A percentile compares a stretch with the other conserved stretches of the same genome.
Conservation (phyloP, 495 filamentous ascomycete species). For the Daldinia decipiens region DNA sequence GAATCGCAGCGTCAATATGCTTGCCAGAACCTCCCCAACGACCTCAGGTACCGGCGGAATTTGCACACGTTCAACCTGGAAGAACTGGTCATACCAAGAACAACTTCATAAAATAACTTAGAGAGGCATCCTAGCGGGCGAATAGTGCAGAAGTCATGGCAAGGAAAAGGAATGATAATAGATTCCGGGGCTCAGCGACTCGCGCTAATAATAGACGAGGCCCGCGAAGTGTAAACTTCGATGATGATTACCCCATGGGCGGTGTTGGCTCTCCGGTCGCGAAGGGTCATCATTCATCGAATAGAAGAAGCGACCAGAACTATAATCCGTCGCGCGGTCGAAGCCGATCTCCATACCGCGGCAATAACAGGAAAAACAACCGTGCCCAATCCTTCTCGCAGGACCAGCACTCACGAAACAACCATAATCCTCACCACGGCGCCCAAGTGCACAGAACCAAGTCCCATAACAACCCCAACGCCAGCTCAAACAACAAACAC, state of each 20-base stretch:
- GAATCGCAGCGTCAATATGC: constrained; percentile 32
- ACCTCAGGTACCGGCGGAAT: background rate
- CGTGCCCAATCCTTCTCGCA: background rate
- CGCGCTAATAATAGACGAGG: constrained; percentile 7
- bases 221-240: constrained; percentile 22
- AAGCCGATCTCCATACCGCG: background rate
- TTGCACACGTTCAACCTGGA: background rate
- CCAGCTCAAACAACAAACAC: constrained; percentile 5
- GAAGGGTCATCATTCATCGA: background rate
- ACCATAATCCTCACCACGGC: too few relatives aligned
- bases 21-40: constrained; percentile 6
- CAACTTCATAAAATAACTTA: background rate
- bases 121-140: background rate
- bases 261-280: constrained; percentile 4
- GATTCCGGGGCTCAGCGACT: background rate
- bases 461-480: background rate
- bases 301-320: constrained; percentile 16
- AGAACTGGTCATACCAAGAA: background rate
- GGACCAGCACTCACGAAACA: background rate
- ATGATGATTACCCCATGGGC: constrained; percentile 38
- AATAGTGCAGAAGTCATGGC: constrained; percentile 6
- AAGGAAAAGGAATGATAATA: constrained; percentile 19
- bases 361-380: background rate
- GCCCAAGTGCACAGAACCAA: background rate
- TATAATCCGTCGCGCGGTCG: background rate